Base-by-base conservation (phyloP, 805 yeast species). In the Osmozyma mogii region DNA sequence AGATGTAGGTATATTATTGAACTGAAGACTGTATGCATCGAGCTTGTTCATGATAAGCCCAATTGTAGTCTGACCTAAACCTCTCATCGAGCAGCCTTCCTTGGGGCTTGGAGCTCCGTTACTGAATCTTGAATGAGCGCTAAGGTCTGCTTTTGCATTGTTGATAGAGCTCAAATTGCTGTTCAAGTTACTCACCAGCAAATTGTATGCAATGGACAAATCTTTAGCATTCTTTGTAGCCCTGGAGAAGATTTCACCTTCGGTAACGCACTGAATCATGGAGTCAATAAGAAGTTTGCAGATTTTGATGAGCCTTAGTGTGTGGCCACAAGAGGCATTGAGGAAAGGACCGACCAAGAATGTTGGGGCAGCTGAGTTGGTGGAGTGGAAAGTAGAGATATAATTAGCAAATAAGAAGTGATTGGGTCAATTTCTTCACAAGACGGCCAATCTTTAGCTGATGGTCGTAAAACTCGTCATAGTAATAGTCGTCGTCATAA, bases 401-500 rank as follows among this genome's bases (percentile, higher is more conserved):
- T 46, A 49, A 31, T 55, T 56, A 4, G 65, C 52, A 28, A 60
- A 47, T 46, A 23, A 53, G 30, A 10, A 61, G 45, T 3, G 56
- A 38, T 12, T 31, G 36, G 5, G 65, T 37, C 5, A 60, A 37
- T 22, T 50, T 62, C 40, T 60, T 65, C 9, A 61, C 42, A 7
- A 67, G 34, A 27, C 71, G 43, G 12, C 56, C 47, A 11, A 65
- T 42, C 35, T 65, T 65, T 24, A 63, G 38, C 27, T 63, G 65
- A 31, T 52, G 49, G 37, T 68, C 72, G 31, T 37, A 32, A 8
- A 52, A 25, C 17, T 45, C 55, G 21, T 58, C 63, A 12, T 34
- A 31, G 2, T 31, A 27, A 27, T 57, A 52, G 17, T 47, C 54
- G 20, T 37, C 45, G 15, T 31, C 44, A 17, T 23, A 27, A 19